A percentile compares a stretch with the other conserved stretches of the same genome.
phyloP scores from a whole-genome alignment of 106 monocot genomes.

The Dioscorea alata region DNA sequence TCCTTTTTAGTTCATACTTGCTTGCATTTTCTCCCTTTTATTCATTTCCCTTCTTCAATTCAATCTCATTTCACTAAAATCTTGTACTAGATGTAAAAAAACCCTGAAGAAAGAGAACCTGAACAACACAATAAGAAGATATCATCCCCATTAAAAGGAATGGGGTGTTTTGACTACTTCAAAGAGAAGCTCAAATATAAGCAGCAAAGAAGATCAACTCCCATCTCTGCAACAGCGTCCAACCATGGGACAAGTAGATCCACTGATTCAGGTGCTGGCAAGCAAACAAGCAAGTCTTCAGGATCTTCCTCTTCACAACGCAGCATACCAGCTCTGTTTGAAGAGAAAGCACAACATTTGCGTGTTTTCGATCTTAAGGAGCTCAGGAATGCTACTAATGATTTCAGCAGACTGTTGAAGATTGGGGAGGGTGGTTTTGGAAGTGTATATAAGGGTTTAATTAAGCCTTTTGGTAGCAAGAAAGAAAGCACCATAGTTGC shows the following conservation, averaged over 20 bases:
- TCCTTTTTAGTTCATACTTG: not conserved
- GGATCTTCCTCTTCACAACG: slow-evolving; percentile 6
- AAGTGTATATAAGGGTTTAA: slow-evolving; percentile 20
- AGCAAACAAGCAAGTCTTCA: slow-evolving; percentile 17
- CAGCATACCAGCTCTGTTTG: slow-evolving; percentile 13
- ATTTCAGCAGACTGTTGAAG: slow-evolving; percentile 22
- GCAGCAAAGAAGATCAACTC: not conserved
- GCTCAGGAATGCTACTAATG: slow-evolving; percentile 17
- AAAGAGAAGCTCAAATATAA: slow-evolving; percentile 3
- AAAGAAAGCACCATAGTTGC: slow-evolving; percentile 11
- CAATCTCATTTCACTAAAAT: not conserved
- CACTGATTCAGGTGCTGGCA: not conserved
- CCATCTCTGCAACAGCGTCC: not conserved
- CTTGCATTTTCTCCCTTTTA: not conserved
- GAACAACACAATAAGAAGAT: too few species aligned
- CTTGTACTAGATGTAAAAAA: not conserved
- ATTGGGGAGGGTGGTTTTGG: slow-evolving; percentile 29
- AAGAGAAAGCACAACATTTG: slow-evolving; percentile 15
- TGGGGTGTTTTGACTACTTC: slow-evolving; percentile 15
- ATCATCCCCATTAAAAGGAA: not conserved
- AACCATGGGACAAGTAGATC: not conserved
- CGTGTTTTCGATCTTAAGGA: slow-evolving; percentile 17
- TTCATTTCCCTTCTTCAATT: not conserved
- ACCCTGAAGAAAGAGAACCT: not conserved
- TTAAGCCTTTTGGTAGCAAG: slow-evolving; percentile 11